Conservation (phyloP, 352 stramenopile genomes). For the Phytophthora pistaciae region DNA sequence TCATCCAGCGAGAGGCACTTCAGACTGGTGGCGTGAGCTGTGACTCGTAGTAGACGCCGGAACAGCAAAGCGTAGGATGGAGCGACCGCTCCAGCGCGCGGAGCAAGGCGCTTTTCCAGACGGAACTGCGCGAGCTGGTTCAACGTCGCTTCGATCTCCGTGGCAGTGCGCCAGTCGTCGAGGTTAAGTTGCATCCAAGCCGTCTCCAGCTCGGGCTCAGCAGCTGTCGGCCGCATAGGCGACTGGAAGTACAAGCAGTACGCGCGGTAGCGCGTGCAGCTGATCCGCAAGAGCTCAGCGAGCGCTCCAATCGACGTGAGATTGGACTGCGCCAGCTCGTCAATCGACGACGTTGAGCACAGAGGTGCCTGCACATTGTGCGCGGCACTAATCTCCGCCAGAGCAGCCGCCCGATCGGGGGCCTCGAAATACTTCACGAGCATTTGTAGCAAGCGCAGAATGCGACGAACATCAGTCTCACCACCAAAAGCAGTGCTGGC, state of each 20-base stretch:
- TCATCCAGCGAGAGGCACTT: constrained; percentile 43
- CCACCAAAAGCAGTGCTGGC: constrained; percentile 2
- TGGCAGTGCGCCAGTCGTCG: constrained; percentile 38
- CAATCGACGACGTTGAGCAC: constrained; percentile 14
- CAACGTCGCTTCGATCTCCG: constrained; percentile 45
- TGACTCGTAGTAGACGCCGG: constrained; percentile 40
- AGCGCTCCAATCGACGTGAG: constrained; percentile 35
- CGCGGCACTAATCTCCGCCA: constrained; percentile 10
- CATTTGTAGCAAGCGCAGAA: constrained; percentile 40
- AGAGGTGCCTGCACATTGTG: not conserved
- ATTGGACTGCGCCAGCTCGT: constrained; percentile 16
- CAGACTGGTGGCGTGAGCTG: constrained; percentile 28
- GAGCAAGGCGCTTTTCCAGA: constrained; percentile 29
- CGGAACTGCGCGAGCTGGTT: constrained; percentile 38
- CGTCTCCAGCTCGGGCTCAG: constrained; percentile 23
- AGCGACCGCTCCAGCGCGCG: constrained; percentile 18
- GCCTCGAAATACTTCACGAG: constrained; percentile 25
- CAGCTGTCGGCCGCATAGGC: constrained; percentile 11
- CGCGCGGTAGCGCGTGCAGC: constrained; percentile 29
- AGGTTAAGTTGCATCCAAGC: constrained; percentile 36
- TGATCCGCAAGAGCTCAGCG: constrained; percentile 36
- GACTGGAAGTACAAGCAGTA: constrained; percentile 44
- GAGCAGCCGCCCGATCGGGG: constrained; percentile 6
- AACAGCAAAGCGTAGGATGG: constrained; percentile 44
- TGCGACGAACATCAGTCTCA: constrained; percentile 26